Base-by-base conservation (phyloP, 179 eudicot genomes). In the Corrigiola litoralis region DNA sequence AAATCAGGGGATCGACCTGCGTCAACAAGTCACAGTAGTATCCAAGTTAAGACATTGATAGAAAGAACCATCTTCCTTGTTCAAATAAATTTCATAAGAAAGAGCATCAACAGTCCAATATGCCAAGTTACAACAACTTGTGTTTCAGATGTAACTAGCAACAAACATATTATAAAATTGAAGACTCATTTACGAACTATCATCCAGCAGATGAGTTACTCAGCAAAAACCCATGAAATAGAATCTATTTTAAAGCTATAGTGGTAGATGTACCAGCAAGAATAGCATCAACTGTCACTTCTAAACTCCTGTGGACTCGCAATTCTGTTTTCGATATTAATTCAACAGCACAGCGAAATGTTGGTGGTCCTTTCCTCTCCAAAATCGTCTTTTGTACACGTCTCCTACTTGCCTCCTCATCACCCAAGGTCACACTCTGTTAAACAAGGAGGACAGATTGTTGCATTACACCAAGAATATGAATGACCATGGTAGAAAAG, bases 391-490 rank as follows among this genome's bases (percentile, higher is more conserved):
- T 90, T 69, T 87, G 96, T 58, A 86, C 96, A 68, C 96, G 89
- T 73, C 99, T 87, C 66, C 96, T 71, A 75, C 84, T 90, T 61
- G 99, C 99, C 83, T 90, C 99, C 82, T 94, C 99, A 75, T 94
- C 99, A 46, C 99, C 96, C 69, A 94, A 69, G 32, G 97, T 94
- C 75, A 94, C 99, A 79, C 91, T 92, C 98, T 92, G 80, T 53
- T 42, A 81, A 70, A 72, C 16, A 46, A 67, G 29, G 18, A 65
- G 48, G 52, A 70, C 41, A 14, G 32, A 17, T 21, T 52, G 32
- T 14, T 16, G 36, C 44, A 29, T 54, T 69, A 4, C 24, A 58
- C 46, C 47, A 20, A 27, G 31, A 13, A 24, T 18, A 2, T 11
- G 18, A 65, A 57, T 29, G 28, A 20, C 7, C 31, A 37, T 40